phyloP scores from a whole-genome alignment of 805 yeast genomes.

The Yarrowia sp. region DNA sequence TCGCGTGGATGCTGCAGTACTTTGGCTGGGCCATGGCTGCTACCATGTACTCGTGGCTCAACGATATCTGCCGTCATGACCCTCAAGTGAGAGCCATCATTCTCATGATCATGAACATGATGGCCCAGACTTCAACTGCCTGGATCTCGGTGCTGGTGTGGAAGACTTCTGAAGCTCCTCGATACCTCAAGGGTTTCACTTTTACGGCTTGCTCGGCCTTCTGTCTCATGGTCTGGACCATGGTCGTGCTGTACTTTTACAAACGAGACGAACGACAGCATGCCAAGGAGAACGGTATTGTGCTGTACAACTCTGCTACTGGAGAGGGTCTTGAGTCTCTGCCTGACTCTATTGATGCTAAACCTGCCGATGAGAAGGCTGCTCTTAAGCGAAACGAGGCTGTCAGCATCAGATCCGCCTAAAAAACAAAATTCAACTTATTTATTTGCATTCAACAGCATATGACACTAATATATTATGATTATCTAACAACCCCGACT shows the following conservation, averaged over 20 bases:
- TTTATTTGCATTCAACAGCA: slow-evolving; percentile 25
- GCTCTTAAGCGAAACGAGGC: background rate
- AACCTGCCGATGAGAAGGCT: background rate
- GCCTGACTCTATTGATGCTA: background rate
- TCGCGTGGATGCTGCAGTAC: slow-evolving; percentile 55
- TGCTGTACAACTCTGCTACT: slow-evolving; percentile 14
- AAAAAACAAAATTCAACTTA: background rate
- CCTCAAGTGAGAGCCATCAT: slow-evolving; percentile 51
- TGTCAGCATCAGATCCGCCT: background rate
- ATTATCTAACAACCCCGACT: too few relatives aligned
- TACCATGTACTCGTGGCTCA: slow-evolving; percentile 55
- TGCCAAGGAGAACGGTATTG: slow-evolving; percentile 51
- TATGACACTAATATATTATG: background rate
- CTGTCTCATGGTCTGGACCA: slow-evolving; percentile 27
- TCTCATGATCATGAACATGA: slow-evolving; percentile 48
- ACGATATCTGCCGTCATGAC: slow-evolving; percentile 54
- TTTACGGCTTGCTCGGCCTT: slow-evolving; percentile 32
- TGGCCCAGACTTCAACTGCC: slow-evolving; percentile 54
- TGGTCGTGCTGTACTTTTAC: slow-evolving; percentile 53
- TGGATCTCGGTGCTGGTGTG: slow-evolving; percentile 50
- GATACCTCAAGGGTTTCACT: slow-evolving; percentile 35
- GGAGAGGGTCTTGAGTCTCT: slow-evolving; percentile 25
- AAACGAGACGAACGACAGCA: slow-evolving; percentile 51
- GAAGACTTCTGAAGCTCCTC: slow-evolving; percentile 37
- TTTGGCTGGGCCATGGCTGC: slow-evolving; percentile 62